Evolutionary conservation across 768 basidiomycete genomes (phyloP), one percentile per base, ranked within the genome.

Genomic region (Auricularia sp.): DNA sequence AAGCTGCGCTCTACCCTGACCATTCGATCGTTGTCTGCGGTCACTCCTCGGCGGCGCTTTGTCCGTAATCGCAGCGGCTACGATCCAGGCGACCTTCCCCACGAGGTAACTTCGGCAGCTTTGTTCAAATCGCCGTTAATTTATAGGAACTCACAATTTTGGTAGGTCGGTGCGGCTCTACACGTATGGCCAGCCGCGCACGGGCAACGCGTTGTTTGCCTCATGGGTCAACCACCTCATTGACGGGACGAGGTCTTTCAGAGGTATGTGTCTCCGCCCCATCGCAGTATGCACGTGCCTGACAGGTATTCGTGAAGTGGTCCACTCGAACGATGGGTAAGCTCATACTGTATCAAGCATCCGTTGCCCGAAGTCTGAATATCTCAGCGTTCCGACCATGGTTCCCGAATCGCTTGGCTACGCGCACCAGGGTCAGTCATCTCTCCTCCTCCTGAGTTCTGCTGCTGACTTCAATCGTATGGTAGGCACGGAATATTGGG

Each of bases 11-110:
- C 8, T 65, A 66, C 39, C 66, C 70, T 10, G 44, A 59, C 47
- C 71, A 72, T 56, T 11, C 23, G 0, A 64, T 72, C 54, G 62
- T 66, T 3, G 39, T 44, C 33, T 62, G 68, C 5, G 71, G 71
- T 67, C 71, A 72, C 47, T 72, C 71, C 29, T 72, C 54, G 71
- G 71, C 1, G 71, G 68, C 10, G 60, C 71, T 3, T 56, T 72
- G 2, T 67, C 70, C 14, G 66, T 71, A 3, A 56, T 72, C 7
- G 71, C 70, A 16, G 65, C 67, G 5, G 21, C 72, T 16, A 65
- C 71, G 0, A 10, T 72, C 39, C 67, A 65, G 56, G 59, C 61
- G 36, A 67, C 71, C 43, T 51, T 70, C 16, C 70, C 71, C 11
- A 29, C 23, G 23, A 59, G 29, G 56, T 59, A 10, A 14, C 0